These are phyloP conservation scores for Naegleria gruberi DNA, from an alignment of 208 protist genomes.

Conservation along the genomic window DNA sequence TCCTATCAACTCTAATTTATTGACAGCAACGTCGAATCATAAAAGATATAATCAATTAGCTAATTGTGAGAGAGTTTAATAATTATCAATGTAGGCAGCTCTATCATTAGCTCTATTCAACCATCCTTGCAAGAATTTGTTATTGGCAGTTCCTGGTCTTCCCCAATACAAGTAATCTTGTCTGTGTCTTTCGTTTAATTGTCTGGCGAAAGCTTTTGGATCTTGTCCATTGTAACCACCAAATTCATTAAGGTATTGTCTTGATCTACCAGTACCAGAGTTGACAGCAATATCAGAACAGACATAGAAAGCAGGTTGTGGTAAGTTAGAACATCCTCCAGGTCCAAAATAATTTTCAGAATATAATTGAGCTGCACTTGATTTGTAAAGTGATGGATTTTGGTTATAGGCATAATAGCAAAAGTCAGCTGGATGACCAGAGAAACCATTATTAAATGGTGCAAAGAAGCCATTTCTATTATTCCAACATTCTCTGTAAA, in stretches of 20 bases:
- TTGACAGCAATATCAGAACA: not conserved
- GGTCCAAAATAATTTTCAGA: not conserved
- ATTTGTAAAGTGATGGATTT: not conserved
- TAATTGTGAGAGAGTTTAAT: not conserved
- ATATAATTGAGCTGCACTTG: not conserved
- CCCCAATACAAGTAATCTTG: not conserved
- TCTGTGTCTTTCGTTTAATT: not conserved
- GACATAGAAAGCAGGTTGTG: not conserved
- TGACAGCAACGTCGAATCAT: too few species aligned
- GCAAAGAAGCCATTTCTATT: not conserved
- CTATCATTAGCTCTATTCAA: not conserved
- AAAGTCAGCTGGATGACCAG: not conserved
- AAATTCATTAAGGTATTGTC: not conserved
- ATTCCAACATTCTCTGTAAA: not conserved
- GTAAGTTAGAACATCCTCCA: not conserved
- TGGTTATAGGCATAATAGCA: not conserved
- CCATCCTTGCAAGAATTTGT: not conserved
- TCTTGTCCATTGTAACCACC: not conserved
- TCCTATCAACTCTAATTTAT: too few species aligned
- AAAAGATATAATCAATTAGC: too few species aligned
- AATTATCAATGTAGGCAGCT: not conserved
- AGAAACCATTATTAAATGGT: not conserved
- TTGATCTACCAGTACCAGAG: not conserved
- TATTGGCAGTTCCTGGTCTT: not conserved
- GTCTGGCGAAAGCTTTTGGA: not conserved